Conservation (phyloP, 2,329 filamentous ascomycete genomes). For the Diaporthe sp. region DNA sequence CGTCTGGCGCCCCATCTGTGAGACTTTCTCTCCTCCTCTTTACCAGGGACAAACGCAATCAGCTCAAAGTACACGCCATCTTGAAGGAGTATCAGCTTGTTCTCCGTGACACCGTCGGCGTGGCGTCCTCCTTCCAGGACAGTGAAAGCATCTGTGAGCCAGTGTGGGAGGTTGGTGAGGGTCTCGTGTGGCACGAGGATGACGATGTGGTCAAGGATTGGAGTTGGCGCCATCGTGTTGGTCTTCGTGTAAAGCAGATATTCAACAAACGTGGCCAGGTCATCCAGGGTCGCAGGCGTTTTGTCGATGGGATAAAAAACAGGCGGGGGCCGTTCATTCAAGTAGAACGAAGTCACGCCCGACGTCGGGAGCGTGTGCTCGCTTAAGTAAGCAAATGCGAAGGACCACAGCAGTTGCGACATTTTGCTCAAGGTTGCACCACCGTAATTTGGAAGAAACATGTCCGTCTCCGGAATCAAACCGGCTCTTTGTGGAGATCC, state of each 20-base stretch:
- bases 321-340: background rate
- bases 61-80: constrained; percentile 78
- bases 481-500: background rate
- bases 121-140: constrained; percentile 73
- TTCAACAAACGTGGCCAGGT: background rate
- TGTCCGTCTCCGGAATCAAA: background rate
- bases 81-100: constrained; percentile 72
- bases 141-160: constrained; percentile 67
- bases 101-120: constrained; percentile 71
- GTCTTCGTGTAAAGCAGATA: background rate
- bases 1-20: constrained; percentile 72
- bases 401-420: constrained; percentile 8
- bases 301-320: background rate
- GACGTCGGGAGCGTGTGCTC: background rate
- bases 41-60: constrained; percentile 69
- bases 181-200: constrained; percentile 69
- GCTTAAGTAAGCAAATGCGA: constrained; percentile 9
- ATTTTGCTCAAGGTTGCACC: background rate
- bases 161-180: constrained; percentile 61
- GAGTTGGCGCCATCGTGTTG: constrained; percentile 38
- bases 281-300: background rate
- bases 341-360: background rate
- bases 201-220: constrained; percentile 73
- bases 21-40: constrained; percentile 54
- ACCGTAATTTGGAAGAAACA: background rate